Percentiles rank a stretch among this genome's conserved stretches.
phyloP scores from a whole-genome alignment of 1,139 yeast species.

The Hyphopichia wangnamkhiaoensis region DNA sequence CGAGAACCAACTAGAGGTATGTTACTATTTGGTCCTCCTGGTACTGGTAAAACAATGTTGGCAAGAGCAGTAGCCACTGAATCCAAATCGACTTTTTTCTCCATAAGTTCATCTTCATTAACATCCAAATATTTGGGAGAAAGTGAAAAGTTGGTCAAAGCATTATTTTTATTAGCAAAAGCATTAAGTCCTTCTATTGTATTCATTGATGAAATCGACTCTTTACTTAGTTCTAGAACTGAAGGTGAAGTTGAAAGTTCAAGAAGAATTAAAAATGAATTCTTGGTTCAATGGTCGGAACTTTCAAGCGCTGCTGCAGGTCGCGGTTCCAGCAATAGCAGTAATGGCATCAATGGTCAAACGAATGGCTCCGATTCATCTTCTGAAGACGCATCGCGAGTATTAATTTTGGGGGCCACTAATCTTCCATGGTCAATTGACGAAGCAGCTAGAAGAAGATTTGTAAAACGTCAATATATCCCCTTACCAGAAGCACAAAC shows the following conservation, averaged over 20 bases:
- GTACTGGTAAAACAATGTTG: conserved; percentile 97
- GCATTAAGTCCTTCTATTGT: conserved; percentile 91
- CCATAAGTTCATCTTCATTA: conserved; percentile 87
- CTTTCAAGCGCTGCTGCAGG: conserved; percentile 93
- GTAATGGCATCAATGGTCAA: too few species aligned
- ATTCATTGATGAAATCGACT: conserved; percentile 95
- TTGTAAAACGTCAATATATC: conserved; percentile 89
- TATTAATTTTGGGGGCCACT: conserved; percentile 91
- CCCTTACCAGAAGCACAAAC: conserved; percentile 93
- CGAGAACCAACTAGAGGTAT: conserved; percentile 97
- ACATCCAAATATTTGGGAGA: conserved; percentile 94
- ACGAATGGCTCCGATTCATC: conserved; percentile 50
- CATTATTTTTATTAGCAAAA: conserved; percentile 81
- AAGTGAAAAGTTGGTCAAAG: conserved; percentile 89
- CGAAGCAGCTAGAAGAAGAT: conserved; percentile 95
- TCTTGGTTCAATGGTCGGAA: conserved; percentile 94
- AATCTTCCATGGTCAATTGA: conserved; percentile 98
- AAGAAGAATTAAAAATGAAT: conserved; percentile 89
- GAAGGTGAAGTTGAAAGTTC: conserved; percentile 94
- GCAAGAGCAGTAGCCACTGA: conserved; percentile 98
- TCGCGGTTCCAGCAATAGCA: too few species aligned
- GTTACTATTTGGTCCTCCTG: conserved; percentile 97
- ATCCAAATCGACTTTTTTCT: conserved; percentile 89
- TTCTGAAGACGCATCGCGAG: conserved; percentile 58
- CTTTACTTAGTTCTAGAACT: conserved; percentile 77